Evolutionary conservation across 768 basidiomycete genomes (phyloP), one percentile per base, ranked within the genome.

Genomic region (Lentinula guzmanii): DNA sequence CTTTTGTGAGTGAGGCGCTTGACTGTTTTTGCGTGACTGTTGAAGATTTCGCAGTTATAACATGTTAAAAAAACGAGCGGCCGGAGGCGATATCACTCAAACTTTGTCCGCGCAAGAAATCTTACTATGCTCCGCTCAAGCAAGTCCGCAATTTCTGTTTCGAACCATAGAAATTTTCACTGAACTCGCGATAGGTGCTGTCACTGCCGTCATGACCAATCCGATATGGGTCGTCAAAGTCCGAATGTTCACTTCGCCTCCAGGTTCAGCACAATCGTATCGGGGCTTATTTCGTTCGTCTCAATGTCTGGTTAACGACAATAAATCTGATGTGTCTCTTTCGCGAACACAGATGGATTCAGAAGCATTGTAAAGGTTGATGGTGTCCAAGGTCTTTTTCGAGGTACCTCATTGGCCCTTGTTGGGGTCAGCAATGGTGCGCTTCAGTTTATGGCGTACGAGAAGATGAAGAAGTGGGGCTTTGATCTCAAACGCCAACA

Each of bases 171-270:
- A 58, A 63, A 37, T 28, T 41, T 43, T 43, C 48, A 55, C 59
- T 72, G 58, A 65, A 61, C 42, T 45, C 41, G n/a, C 16, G 61
- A 42, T 66, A 98, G 96, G 96, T 77, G 91, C 95, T 11, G 86
- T 86, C 16, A 97, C 95, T 3, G 95, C 97, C 0, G 77, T 98
- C 68, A 82, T 97, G 70, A 99, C 96, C 6, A 98, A 99, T 72
- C 97, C 96, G 0, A 86, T 98, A 66, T 98, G 96, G 96, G 90
- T 98, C 13, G 90, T 98, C 60, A 91, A 96, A 77, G 95, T 97
- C 8, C 86, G 97, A 62, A 95, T 98, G 87, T 99, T 97, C 70
- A 93, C 95, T 1, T 89, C 94, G 1, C 76, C 76, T 9, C 72
- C 82, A 33, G 80, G 83, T 60, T 84, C 87, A 45, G 85, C 90